Conservation (phyloP, 768 basidiomycete genomes). For the Krasilnikovozyma curviuscula region DNA sequence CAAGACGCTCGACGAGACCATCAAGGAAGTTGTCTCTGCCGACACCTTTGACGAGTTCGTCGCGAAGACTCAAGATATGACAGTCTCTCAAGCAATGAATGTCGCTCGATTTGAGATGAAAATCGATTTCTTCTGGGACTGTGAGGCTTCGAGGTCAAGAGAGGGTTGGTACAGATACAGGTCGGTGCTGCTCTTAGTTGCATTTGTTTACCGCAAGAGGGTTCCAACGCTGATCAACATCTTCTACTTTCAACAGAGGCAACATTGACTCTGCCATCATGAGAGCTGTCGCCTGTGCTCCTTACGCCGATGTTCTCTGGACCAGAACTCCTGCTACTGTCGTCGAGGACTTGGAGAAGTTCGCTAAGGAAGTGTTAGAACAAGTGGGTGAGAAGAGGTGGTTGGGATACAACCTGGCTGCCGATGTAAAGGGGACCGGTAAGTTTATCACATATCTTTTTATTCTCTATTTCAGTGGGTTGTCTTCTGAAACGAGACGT, state of each 20-base stretch:
- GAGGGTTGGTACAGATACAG: background rate
- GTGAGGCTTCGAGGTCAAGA: background rate
- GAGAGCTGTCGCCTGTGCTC: background rate
- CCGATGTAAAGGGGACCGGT: background rate
- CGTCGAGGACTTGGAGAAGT: background rate
- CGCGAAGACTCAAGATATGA: background rate
- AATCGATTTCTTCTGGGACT: background rate
- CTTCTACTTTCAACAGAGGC: too few relatives aligned
- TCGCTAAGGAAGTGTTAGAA: background rate
- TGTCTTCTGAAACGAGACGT: too few relatives aligned
- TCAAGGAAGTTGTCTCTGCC: background rate
- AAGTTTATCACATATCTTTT: background rate
- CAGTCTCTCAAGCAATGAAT: background rate
- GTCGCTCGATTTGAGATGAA: background rate
- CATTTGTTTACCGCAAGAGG: too few relatives aligned
- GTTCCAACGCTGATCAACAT: too few relatives aligned
- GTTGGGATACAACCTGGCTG: background rate
- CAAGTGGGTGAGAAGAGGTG: background rate
- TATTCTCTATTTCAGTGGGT: too few relatives aligned
- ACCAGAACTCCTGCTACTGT: too few relatives aligned
- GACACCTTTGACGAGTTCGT: background rate
- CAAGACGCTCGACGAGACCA: background rate
- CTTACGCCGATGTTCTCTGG: background rate
- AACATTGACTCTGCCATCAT: background rate
- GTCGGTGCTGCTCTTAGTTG: too few relatives aligned